Evolutionary conservation across 164 flowering plant species (phyloP).

Genomic region (Aristolochia fimbriata): DNA sequence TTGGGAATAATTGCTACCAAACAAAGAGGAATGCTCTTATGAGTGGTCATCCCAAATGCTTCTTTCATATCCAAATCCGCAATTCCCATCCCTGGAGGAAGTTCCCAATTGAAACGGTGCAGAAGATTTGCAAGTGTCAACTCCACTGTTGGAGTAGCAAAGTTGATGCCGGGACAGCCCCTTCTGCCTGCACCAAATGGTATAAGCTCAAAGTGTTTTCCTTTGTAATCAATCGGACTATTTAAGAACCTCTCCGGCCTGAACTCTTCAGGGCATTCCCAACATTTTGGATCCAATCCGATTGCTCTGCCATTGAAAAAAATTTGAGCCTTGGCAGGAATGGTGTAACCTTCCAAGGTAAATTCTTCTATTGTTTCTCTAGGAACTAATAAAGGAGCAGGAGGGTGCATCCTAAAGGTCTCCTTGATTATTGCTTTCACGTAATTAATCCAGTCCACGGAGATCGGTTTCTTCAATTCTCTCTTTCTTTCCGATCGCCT

Average conservation of each 20-base stretch:
- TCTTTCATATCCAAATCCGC: too few species aligned
- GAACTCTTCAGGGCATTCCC: not conserved
- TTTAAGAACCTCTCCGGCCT: too few species aligned
- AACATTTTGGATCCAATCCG: not conserved
- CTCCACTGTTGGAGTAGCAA: not conserved
- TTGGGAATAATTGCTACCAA: not conserved
- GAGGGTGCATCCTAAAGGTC: not conserved
- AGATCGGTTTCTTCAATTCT: not conserved
- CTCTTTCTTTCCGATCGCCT: not conserved
- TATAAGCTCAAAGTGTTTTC: too few species aligned
- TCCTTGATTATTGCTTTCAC: conserved; percentile 1
- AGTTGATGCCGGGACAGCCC: too few species aligned
- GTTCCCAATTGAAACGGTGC: conserved; percentile 7
- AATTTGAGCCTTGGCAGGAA: not conserved
- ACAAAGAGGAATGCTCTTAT: conserved; percentile 15
- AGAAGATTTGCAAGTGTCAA: conserved; percentile 7
- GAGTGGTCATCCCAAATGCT: too few species aligned
- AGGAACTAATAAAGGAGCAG: not conserved
- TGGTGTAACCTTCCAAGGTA: not conserved
- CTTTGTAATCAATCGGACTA: too few species aligned
- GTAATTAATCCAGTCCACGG: not conserved
- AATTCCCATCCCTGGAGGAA: too few species aligned
- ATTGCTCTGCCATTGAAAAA: conserved; percentile 1
- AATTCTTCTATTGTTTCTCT: not conserved
- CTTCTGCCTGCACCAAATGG: too few species aligned